Percentiles rank a stretch among this genome's conserved stretches.
These are phyloP conservation scores for Penicillium soppii DNA, from an alignment of 495 filamentous ascomycete species.

Conservation along the genomic window DNA sequence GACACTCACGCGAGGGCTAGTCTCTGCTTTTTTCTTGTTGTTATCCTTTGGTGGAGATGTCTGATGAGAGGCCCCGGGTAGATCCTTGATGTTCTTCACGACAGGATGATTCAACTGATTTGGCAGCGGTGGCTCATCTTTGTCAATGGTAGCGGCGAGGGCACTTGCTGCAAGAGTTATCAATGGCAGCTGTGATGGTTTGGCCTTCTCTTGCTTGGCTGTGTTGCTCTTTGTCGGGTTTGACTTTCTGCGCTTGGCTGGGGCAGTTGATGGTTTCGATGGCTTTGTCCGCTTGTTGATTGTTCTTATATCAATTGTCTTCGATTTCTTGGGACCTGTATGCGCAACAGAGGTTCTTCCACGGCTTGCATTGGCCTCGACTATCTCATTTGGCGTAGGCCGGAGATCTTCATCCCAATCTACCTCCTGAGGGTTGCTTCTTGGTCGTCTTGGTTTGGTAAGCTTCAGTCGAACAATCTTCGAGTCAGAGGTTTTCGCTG, in stretches of 20 bases:
- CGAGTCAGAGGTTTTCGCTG: conserved; percentile 3
- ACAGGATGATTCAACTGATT: background rate
- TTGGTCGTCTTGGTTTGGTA: conserved; percentile 3
- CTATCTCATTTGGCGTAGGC: conserved; percentile 23
- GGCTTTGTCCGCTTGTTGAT: conserved; percentile 7
- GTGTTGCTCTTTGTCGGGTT: background rate
- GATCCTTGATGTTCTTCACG: background rate
- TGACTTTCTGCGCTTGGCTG: conserved; percentile 16
- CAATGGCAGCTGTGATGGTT: conserved; percentile 10
- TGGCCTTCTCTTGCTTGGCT: background rate
- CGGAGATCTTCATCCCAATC: conserved; percentile 38
- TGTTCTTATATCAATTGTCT: background rate
- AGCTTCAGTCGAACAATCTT: conserved; percentile 10
- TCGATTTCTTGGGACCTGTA: conserved; percentile 9
- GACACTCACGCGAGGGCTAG: background rate
- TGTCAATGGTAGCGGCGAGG: background rate
- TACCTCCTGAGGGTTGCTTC: conserved; percentile 9
- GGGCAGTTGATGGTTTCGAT: background rate
- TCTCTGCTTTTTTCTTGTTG: background rate
- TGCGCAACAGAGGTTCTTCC: conserved; percentile 16
- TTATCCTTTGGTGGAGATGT: background rate
- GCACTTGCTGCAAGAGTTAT: background rate
- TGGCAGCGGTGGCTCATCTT: background rate
- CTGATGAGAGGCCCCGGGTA: background rate
- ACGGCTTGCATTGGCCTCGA: background rate